Evolutionary conservation across 768 basidiomycete genomes (phyloP).

Genomic region (Russula sp.): DNA sequence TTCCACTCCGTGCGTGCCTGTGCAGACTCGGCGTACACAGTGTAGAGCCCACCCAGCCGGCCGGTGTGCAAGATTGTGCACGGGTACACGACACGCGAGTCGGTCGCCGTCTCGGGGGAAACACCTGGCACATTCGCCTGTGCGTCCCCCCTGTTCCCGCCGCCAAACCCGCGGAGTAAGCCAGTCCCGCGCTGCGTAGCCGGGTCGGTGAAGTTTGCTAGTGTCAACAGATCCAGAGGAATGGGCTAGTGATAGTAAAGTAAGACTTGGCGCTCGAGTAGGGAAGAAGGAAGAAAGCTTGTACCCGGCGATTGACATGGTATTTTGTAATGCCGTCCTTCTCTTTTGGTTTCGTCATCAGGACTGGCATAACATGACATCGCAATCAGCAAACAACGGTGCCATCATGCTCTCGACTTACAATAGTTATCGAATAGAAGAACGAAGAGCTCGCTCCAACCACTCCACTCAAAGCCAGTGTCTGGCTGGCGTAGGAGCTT

Average conservation of each 20-base stretch:
- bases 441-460: slow-evolving; percentile 86
- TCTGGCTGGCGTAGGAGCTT: slow-evolving; percentile 84
- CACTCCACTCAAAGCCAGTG: slow-evolving; percentile 79
- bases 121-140: slow-evolving; percentile 26
- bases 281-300: slow-evolving; percentile 21
- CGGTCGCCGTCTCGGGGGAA: slow-evolving; percentile 39
- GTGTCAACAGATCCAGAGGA: slow-evolving; percentile 81
- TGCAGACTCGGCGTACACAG: slow-evolving; percentile 77
- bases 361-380: slow-evolving; percentile 43
- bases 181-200: slow-evolving; percentile 70
- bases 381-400: not conserved
- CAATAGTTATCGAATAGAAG: slow-evolving; percentile 94
- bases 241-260: slow-evolving; percentile 55
- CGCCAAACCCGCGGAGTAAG: slow-evolving; percentile 54
- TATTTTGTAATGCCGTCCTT: slow-evolving; percentile 71
- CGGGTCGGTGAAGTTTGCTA: slow-evolving; percentile 76
- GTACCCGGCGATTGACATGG: slow-evolving; percentile 70
- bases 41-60: slow-evolving; percentile 77
- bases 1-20: slow-evolving; percentile 83
- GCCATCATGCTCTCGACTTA: slow-evolving; percentile 33
- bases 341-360: slow-evolving; percentile 81
- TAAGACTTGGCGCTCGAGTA: not conserved
- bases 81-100: slow-evolving; percentile 77
- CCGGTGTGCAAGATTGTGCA: slow-evolving; percentile 87
- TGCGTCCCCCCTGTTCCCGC: slow-evolving; percentile 27